Conservation (phyloP, 2,329 filamentous ascomycete species). For the Aschersonia sp. region DNA sequence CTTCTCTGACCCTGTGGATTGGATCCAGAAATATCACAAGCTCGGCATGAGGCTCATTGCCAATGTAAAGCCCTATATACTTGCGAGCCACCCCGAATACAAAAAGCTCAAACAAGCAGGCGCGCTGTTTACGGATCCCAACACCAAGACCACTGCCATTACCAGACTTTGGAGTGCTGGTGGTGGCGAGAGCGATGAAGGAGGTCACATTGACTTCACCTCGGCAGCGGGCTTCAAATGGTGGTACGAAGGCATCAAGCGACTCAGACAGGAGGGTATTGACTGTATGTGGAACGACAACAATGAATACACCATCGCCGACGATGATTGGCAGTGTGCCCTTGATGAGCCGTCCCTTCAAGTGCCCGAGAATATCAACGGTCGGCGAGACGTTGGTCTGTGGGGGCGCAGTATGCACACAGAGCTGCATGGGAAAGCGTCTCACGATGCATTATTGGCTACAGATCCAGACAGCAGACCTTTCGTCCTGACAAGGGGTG, state of each 20-base stretch:
- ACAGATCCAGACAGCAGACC: slow-evolving; percentile 44
- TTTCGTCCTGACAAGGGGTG: slow-evolving; percentile 56
- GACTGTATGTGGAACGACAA: slow-evolving; percentile 72
- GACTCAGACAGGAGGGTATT: slow-evolving; percentile 47
- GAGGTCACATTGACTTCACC: slow-evolving; percentile 61
- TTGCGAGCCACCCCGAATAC: slow-evolving; percentile 53
- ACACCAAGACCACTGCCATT: slow-evolving; percentile 34
- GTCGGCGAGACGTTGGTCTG: slow-evolving; percentile 40
- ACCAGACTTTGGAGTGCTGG: slow-evolving; percentile 56
- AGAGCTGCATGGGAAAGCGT: slow-evolving; percentile 56
- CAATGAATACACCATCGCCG: slow-evolving; percentile 56
- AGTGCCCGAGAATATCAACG: slow-evolving; percentile 13
- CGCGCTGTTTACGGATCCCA: slow-evolving; percentile 49
- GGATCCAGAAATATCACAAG: slow-evolving; percentile 45
- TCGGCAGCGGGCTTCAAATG: slow-evolving; percentile 51
- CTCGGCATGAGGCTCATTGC: slow-evolving; percentile 53
- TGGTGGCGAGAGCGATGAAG: slow-evolving; percentile 53
- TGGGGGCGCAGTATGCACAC: slow-evolving; percentile 59
- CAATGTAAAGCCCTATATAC: slow-evolving; percentile 60
- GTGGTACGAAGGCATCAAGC: slow-evolving; percentile 56
- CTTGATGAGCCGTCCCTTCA: slow-evolving; percentile 27
- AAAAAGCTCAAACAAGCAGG: slow-evolving; percentile 39
- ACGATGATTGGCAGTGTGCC: slow-evolving; percentile 50
- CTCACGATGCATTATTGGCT: slow-evolving; percentile 49
- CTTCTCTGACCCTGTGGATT: slow-evolving; percentile 53